Evolutionary conservation across 768 basidiomycete species (phyloP).

Genomic region (Naganishia kalamii): DNA sequence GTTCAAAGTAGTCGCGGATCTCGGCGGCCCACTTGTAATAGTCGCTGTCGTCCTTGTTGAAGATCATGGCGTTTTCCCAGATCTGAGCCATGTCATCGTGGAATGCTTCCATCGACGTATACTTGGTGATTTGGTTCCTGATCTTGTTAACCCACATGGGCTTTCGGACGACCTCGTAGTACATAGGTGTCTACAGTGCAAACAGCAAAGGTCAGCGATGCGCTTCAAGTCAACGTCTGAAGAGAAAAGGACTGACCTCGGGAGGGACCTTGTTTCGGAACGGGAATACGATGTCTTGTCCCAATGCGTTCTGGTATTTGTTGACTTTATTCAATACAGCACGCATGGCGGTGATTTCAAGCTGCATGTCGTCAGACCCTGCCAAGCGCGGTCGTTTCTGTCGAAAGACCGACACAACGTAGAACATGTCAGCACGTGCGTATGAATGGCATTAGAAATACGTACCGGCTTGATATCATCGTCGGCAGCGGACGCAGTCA

Average conservation of each 20-base stretch:
- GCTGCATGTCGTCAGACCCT: neutral
- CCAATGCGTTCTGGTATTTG: conserved; percentile 32
- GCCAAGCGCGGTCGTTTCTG: neutral
- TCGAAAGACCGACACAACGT: neutral
- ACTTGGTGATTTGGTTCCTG: conserved; percentile 59
- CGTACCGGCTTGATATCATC: conserved; percentile 21
- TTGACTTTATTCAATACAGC: conserved; percentile 25
- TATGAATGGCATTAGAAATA: neutral
- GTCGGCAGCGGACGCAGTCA: conserved; percentile 14
- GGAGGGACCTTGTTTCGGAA: conserved; percentile 14
- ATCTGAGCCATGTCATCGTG: conserved; percentile 78
- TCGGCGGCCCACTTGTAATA: conserved; percentile 89
- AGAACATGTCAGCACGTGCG: neutral
- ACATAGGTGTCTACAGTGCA: conserved; percentile 64
- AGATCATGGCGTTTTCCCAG: conserved; percentile 88
- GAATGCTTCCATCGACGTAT: conserved; percentile 68
- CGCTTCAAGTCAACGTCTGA: too few species aligned
- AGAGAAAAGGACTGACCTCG: conserved; percentile 18
- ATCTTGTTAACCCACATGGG: conserved; percentile 85
- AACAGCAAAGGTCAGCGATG: too few species aligned
- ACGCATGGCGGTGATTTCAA: conserved; percentile 1
- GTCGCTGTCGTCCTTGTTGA: conserved; percentile 92
- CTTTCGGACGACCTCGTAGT: conserved; percentile 76
- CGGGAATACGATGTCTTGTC: conserved; percentile 27
- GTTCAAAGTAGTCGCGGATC: conserved; percentile 82